phyloP scores from a whole-genome alignment of 352 stramenopile species.

The Peronosclerospora sorghi region DNA sequence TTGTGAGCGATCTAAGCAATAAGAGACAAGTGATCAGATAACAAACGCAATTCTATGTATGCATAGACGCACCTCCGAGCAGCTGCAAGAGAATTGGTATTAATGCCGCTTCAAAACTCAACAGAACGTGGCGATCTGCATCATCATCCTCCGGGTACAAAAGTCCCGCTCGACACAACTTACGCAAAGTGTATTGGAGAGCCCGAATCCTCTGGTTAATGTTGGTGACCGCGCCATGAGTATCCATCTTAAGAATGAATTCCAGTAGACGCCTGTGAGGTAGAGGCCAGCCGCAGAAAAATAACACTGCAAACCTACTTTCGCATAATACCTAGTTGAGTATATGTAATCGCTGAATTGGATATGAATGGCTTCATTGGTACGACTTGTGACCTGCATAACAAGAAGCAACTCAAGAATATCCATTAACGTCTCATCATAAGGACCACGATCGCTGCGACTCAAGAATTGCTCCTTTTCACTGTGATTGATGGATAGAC shows the following conservation, averaged over 20 bases:
- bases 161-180: constrained; percentile 31
- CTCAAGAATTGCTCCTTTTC: constrained; percentile 21
- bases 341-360: constrained; percentile 16
- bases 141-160: constrained; percentile 47
- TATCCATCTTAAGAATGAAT: constrained; percentile 2
- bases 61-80: constrained; percentile 17
- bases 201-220: constrained; percentile 15
- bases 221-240: neutral
- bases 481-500: constrained; percentile 14
- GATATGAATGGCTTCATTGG: constrained; percentile 4
- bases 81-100: constrained; percentile 31
- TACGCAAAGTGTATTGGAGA: constrained; percentile 34
- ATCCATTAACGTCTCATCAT: constrained; percentile 25
- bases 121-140: constrained; percentile 39
- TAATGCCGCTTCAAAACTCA: constrained; percentile 37
- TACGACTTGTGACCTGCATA: constrained; percentile 11
- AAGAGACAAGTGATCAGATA: neutral
- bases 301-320: constrained; percentile 3
- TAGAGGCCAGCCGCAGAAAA: neutral
- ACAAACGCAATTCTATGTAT: neutral
- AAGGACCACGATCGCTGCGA: constrained; percentile 4
- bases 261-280: neutral
- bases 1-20: constrained; percentile 13
- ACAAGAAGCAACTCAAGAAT: constrained; percentile 26
- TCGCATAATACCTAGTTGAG: neutral